phyloP scores from a whole-genome alignment of 495 filamentous ascomycete genomes.

The Daldinia caldariorum region DNA sequence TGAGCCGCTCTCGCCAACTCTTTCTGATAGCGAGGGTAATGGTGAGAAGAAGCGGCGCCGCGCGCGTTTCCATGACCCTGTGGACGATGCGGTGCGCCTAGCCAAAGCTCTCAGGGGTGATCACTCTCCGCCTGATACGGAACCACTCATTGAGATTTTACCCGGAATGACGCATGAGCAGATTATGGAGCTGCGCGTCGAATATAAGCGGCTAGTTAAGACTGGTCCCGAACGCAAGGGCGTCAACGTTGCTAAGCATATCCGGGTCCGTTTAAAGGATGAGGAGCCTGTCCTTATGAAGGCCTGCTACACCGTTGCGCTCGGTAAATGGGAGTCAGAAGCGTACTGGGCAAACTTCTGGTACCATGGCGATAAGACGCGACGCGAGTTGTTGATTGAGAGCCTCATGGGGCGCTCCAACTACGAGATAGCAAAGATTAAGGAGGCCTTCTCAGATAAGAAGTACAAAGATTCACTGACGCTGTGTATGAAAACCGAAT shows the following conservation, averaged over 20 bases:
- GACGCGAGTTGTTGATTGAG: conserved; percentile 91
- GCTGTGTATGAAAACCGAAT: conserved; percentile 87
- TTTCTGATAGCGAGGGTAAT: conserved; percentile 50
- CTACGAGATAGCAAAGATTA: conserved; percentile 87
- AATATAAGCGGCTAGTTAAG: conserved; percentile 91
- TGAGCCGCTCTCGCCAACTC: conserved; percentile 56
- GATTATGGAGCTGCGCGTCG: conserved; percentile 79
- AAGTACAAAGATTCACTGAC: conserved; percentile 86
- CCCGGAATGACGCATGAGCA: conserved; percentile 87
- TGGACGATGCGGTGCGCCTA: conserved; percentile 77
- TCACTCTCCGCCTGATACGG: conserved; percentile 70
- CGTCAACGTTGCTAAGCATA: conserved; percentile 96
- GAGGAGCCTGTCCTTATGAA: conserved; percentile 78
- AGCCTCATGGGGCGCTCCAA: conserved; percentile 89
- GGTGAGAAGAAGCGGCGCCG: conserved; percentile 61
- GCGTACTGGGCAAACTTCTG: conserved; percentile 99
- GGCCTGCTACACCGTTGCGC: conserved; percentile 85
- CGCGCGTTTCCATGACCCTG: conserved; percentile 79
- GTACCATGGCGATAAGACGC: conserved; percentile 88
- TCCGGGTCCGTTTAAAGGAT: conserved; percentile 80
- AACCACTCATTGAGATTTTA: conserved; percentile 81
- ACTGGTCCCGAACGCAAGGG: conserved; percentile 74
- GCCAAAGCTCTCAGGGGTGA: conserved; percentile 77
- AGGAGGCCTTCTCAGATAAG: conserved; percentile 90
- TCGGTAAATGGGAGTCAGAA: conserved; percentile 92